Base-by-base conservation (phyloP, 2,329 filamentous ascomycete genomes). In the Colletotrichum ledebouriae region DNA sequence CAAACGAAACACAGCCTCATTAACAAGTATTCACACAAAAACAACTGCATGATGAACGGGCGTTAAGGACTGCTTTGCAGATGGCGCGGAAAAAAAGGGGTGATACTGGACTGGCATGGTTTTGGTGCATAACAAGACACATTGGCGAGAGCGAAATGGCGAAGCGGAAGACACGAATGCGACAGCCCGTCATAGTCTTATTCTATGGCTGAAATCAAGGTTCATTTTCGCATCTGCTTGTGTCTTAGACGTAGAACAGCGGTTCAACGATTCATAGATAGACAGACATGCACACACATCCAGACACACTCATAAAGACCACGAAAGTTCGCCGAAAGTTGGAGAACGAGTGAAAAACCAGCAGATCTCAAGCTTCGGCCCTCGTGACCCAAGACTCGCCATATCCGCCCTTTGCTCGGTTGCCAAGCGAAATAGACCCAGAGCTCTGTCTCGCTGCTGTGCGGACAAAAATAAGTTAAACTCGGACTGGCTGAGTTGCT, bases 41-140 rank as follows among this genome's bases (percentile, higher is more conserved):
- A 53, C 39, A 69, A 59, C 53, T 66, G 61, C 67, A 67, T 70
- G 34, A 62, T 59, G 61, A 67, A 41, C 37, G 29, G 69, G 69
- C 69, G 69, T 71, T 70, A 58, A 57, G 37, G 69, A 58, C 20
- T 70, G 42, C 58, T 44, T 62, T 58, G 67, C 67, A 70, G 69
- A 71, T 29, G n/a, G 52, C 44, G 52, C 29, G 29, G 29, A 9
- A 52, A 52, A 56, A 61, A 69, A 47, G 57, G 56, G 41, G 56
- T 15, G 41, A 55, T 44, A 49, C 53, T 57, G 37, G 39, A 33
- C 53, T 44, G 46, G 63, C 44, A 52, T 55, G 63, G 46, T 46
- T 59, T 59, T 50, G 67, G 47, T 57, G 63, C 57, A 67, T 67
- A 20, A 44, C 50, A 69, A 17, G 34, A 44, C 50, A 60, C 47